These are phyloP conservation scores for Cadophora sp. DNA, from an alignment of 2,329 filamentous ascomycete genomes.

Conservation along the genomic window DNA sequence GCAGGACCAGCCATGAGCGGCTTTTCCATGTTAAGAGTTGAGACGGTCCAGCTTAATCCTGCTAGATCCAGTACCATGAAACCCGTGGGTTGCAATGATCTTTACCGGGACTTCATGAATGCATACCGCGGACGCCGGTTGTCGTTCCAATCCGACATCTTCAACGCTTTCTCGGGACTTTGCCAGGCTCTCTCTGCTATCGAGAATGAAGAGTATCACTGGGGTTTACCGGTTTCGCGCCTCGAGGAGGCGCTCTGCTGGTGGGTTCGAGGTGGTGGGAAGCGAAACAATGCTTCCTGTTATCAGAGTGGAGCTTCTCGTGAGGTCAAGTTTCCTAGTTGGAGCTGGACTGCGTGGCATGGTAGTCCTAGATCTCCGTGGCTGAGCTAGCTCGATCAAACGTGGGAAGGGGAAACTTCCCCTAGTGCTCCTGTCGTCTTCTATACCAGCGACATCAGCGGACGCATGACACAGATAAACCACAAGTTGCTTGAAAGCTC, in stretches of 20 bases:
- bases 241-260: constrained; percentile 2
- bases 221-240: constrained; percentile 14
- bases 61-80: no score
- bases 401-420: no score
- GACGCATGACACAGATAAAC: no score
- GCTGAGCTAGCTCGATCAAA: no score
- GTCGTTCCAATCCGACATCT: constrained; percentile 13
- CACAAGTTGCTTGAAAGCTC: no score
- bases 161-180: constrained; percentile 14
- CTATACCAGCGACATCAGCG: no score
- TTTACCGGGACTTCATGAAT: no score
- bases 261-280: background rate
- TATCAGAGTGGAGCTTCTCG: background rate
- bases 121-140: background rate
- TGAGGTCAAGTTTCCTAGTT: constrained; percentile 7
- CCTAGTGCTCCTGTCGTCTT: no score
- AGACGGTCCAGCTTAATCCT: no score
- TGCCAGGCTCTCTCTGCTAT: background rate
- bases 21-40: no score
- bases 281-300: constrained; percentile 7
- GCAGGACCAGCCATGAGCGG: background rate
- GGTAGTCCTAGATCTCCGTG: no score
- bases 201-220: constrained; percentile 9
- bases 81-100: no score
- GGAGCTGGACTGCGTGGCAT: constrained; percentile 15